phyloP scores from a whole-genome alignment of 805 yeast species.

The Wickerhamomyces chambardii region DNA sequence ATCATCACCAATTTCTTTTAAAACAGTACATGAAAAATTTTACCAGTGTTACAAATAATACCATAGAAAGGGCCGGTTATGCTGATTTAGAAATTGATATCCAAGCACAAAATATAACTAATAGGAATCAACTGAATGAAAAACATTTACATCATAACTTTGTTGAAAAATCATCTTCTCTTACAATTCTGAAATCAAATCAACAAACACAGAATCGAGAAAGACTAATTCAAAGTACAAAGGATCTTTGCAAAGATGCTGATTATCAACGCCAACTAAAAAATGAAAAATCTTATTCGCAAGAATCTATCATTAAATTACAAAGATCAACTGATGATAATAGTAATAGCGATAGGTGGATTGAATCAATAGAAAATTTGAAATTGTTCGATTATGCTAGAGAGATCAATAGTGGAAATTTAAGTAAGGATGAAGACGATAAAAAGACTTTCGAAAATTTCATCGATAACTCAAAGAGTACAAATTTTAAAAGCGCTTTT shows the following conservation, averaged over 20 bases:
- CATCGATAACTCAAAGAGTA: slow-evolving; percentile 9
- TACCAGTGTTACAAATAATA: background rate
- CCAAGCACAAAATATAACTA: slow-evolving; percentile 47
- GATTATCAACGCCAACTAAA: slow-evolving; percentile 35
- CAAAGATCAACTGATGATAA: slow-evolving; percentile 13
- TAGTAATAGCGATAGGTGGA: slow-evolving; percentile 25
- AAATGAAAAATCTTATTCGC: slow-evolving; percentile 22
- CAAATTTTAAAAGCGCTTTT: slow-evolving; percentile 21
- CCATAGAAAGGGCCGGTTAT: slow-evolving; percentile 45
- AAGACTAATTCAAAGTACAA: slow-evolving; percentile 35
- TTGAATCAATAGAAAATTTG: slow-evolving; percentile 27
- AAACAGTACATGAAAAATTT: too few relatives aligned
- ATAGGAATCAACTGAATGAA: slow-evolving; percentile 35
- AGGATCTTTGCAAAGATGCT: slow-evolving; percentile 52
- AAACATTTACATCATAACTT: slow-evolving; percentile 44
- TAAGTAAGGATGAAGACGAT: slow-evolving; percentile 5
- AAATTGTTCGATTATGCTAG: slow-evolving; percentile 22
- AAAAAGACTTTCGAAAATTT: slow-evolving; percentile 13
- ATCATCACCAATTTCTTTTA: background rate
- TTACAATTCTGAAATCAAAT: background rate
- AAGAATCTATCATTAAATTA: slow-evolving; percentile 6
- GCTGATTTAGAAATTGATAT: slow-evolving; percentile 68
- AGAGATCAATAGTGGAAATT: too few relatives aligned
- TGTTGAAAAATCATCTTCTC: slow-evolving; percentile 21
- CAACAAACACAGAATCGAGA: background rate